Evolutionary conservation across 106 monocot species (phyloP).

Genomic region (Allium cepa): DNA sequence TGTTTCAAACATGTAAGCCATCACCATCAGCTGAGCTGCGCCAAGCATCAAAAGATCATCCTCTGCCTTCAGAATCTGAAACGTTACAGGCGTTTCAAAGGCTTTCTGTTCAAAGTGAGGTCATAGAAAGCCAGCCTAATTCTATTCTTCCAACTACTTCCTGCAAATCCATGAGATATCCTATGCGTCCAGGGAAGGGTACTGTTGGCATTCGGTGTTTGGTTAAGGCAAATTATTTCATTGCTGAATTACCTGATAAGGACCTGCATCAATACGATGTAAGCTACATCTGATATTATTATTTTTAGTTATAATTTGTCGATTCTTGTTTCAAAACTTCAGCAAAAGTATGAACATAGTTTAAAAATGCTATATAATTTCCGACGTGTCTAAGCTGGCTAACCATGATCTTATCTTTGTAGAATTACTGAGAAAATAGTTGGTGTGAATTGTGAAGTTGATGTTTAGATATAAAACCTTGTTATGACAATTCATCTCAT

Average conservation of each 20-base stretch:
- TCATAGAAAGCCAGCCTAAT: constrained; percentile 22
- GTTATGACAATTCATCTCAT: no score
- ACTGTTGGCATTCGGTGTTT: constrained; percentile 42
- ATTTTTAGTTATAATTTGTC: background rate
- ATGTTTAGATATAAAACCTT: no score
- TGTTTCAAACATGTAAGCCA: constrained; percentile 26
- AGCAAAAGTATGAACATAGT: no score
- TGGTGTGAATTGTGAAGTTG: no score
- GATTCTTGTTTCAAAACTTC: background rate
- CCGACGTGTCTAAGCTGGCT: no score
- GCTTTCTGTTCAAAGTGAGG: constrained; percentile 34
- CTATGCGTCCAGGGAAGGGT: constrained; percentile 75
- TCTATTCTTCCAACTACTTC: constrained; percentile 38
- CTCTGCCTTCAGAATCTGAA: constrained; percentile 22
- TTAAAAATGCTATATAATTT: no score
- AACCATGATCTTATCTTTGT: no score
- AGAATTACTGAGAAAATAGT: no score
- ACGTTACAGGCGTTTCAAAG: constrained; percentile 43
- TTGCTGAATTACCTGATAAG: constrained; percentile 71
- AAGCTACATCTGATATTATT: constrained; percentile 5
- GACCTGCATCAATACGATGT: constrained; percentile 93
- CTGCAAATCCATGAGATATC: constrained; percentile 66
- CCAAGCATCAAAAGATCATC: constrained; percentile 58
- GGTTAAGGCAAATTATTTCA: constrained; percentile 92
- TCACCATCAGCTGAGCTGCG: constrained; percentile 80